Base-by-base conservation (phyloP, 2,329 filamentous ascomycete species). In the Diplodia intermedia region DNA sequence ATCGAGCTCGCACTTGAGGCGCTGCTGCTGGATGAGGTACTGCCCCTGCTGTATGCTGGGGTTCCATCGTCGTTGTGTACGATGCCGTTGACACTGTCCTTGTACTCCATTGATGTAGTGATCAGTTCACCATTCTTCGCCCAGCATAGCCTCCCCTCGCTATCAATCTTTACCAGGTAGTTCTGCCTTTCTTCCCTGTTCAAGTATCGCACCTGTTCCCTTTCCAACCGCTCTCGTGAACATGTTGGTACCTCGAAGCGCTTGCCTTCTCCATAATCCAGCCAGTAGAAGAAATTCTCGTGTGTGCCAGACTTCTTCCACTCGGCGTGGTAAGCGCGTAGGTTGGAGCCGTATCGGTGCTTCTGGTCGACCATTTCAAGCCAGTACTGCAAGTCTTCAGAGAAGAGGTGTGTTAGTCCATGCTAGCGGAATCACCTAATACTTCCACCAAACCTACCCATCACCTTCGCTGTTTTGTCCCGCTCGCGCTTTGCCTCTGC, bases 281-380 rank as follows among this genome's bases (percentile, higher is more conserved):
- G 83, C 93, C 94, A 97, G 80, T 93, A 94, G 78, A 97, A 97
- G 84, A 94, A 97, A 75, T 95, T 97, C 76, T 97, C 90, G 4
- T 88, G 86, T 0, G 92, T 94, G 33, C 91, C 83, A 1, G 88
- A 83, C 69, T 86, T 87, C 77, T 93, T 93, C 94, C 94, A 97
- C 71, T 91, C 88, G 69, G 88, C 87, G 74, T 97, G 94, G 73
- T 97, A 97, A 38, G 87, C 86, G 38, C 91, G 85, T 62, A 97
- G 79, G 72, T 95, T 96, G 66, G 89, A 90, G 4, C 93, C 94
- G 74, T 97, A 96, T 4, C 93, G 88, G 76, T 97, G 93, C 78
- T 96, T 94, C 56, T 89, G 81, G 76, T 95, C 91, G 8, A 94
- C 89, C 90, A 97, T 94, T 74, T 97, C 88, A 1, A 89, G 82